These are phyloP conservation scores for Blastobotrys mokoenaii DNA, from an alignment of 805 yeast species.

Conservation along the genomic window DNA sequence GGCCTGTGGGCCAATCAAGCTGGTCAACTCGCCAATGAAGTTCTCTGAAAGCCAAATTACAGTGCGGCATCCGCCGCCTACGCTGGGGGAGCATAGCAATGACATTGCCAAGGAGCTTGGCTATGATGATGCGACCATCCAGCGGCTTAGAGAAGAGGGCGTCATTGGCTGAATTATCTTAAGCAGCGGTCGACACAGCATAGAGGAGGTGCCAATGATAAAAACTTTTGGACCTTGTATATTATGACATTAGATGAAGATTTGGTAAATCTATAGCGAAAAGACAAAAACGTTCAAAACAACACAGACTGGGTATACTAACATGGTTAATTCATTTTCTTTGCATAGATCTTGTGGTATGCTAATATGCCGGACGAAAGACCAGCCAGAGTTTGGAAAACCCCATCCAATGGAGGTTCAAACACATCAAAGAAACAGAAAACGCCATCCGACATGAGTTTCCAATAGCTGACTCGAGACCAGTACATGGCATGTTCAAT, in stretches of 20 bases:
- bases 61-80: slow-evolving; percentile 31
- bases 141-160: slow-evolving; percentile 20
- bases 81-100: slow-evolving; percentile 32
- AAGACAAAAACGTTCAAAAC: too few relatives aligned
- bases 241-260: too few relatives aligned
- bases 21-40: slow-evolving; percentile 34
- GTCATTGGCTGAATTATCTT: slow-evolving; percentile 14
- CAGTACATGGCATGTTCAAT: slow-evolving; percentile 2
- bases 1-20: slow-evolving; percentile 28
- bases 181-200: too few relatives aligned
- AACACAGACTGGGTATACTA: too few relatives aligned
- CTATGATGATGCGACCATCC: slow-evolving; percentile 17
- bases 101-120: slow-evolving; percentile 24
- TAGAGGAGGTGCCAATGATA: too few relatives aligned
- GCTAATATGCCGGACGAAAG: slow-evolving; percentile 19
- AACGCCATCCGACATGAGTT: slow-evolving; percentile 21
- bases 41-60: slow-evolving; percentile 30
- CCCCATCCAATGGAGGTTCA: slow-evolving; percentile 14
- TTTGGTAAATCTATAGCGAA: too few relatives aligned
- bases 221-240: too few relatives aligned
- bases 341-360: slow-evolving; percentile 17
- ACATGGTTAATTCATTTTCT: slow-evolving; percentile 1
- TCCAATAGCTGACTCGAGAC: slow-evolving; percentile 14
- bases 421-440: slow-evolving; percentile 24
- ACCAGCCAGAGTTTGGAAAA: slow-evolving; percentile 20